These are phyloP conservation scores for Colletotrichum liaoningense DNA, from an alignment of 2,329 filamentous ascomycete genomes.

Conservation along the genomic window DNA sequence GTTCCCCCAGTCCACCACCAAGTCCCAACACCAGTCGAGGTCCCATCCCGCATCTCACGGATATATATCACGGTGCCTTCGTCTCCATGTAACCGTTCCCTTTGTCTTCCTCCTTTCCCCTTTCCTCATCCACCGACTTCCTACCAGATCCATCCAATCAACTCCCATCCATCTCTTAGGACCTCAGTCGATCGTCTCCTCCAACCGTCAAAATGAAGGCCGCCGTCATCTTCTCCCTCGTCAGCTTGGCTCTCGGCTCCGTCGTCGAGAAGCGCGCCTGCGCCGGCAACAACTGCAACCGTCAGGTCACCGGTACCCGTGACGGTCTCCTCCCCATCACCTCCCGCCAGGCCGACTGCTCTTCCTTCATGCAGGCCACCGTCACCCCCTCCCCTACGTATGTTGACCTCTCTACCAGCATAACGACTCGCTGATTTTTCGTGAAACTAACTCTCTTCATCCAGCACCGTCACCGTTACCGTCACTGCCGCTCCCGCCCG, in stretches of 20 bases:
- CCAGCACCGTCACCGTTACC: constrained; percentile 51
- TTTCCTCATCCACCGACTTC: constrained; percentile 38
- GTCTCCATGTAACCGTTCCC: constrained; percentile 24
- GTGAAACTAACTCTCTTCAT: constrained; percentile 37
- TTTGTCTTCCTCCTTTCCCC: constrained; percentile 10
- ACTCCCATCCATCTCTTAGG: constrained; percentile 34
- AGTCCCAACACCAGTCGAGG: neutral
- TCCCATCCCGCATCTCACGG: constrained; percentile 9
- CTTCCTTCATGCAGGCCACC: constrained; percentile 52
- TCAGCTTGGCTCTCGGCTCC: constrained; percentile 49
- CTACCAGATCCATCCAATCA: constrained; percentile 36
- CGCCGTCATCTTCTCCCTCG: constrained; percentile 50
- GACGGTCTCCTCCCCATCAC: constrained; percentile 47
- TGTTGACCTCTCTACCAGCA: constrained; percentile 33
- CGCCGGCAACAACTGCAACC: constrained; percentile 59
- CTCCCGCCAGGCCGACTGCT: constrained; percentile 52
- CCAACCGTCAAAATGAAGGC: constrained; percentile 53
- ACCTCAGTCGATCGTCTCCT: constrained; percentile 37
- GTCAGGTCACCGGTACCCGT: constrained; percentile 57
- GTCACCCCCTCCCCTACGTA: constrained; percentile 55
- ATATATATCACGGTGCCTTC: constrained; percentile 37
- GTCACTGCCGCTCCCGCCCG: constrained; percentile 47
- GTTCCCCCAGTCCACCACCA: constrained; percentile 5
- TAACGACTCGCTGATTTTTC: neutral
- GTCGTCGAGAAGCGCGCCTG: constrained; percentile 50